A percentile compares a stretch with the other conserved stretches of the same genome.
Conservation (phyloP, 2,329 filamentous ascomycete genomes). For the Nigrospora sphaerica region DNA sequence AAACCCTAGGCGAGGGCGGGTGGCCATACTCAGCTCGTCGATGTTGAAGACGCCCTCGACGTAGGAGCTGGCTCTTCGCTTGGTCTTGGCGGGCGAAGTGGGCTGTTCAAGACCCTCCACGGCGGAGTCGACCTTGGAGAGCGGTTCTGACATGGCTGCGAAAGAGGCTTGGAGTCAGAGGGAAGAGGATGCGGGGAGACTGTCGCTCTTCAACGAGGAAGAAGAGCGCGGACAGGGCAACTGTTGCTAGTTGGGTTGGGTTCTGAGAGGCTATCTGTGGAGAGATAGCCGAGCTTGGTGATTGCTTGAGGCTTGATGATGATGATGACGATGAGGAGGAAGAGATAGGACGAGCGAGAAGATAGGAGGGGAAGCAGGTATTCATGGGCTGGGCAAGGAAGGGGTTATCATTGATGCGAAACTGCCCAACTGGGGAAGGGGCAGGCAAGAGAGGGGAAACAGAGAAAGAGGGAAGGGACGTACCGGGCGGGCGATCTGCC, state of each 20-base stretch:
- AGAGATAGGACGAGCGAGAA: neutral
- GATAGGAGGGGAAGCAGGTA: neutral
- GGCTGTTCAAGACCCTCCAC: slow-evolving; percentile 61
- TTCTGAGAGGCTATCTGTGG: neutral
- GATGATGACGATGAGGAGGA: neutral
- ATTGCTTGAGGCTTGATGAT: neutral
- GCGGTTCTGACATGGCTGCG: slow-evolving; percentile 38
- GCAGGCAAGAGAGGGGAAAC: too few relatives aligned
- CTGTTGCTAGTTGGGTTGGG: neutral
- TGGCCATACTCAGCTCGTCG: slow-evolving; percentile 66
- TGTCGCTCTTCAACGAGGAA: neutral
- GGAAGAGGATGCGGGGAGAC: neutral
- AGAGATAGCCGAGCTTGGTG: too few relatives aligned
- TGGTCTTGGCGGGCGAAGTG: slow-evolving; percentile 60
- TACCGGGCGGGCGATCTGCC: too few relatives aligned
- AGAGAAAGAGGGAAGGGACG: too few relatives aligned
- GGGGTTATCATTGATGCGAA: slow-evolving; percentile 3
- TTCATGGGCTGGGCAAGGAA: neutral
- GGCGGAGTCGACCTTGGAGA: slow-evolving; percentile 88
- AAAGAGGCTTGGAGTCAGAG: neutral
- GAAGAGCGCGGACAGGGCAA: neutral
- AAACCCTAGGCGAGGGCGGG: neutral
- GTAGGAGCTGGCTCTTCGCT: slow-evolving; percentile 66
- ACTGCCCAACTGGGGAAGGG: neutral
- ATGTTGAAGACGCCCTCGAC: slow-evolving; percentile 73